Conservation (phyloP, 2,329 filamentous ascomycete genomes). For the Cladosporium sp. region DNA sequence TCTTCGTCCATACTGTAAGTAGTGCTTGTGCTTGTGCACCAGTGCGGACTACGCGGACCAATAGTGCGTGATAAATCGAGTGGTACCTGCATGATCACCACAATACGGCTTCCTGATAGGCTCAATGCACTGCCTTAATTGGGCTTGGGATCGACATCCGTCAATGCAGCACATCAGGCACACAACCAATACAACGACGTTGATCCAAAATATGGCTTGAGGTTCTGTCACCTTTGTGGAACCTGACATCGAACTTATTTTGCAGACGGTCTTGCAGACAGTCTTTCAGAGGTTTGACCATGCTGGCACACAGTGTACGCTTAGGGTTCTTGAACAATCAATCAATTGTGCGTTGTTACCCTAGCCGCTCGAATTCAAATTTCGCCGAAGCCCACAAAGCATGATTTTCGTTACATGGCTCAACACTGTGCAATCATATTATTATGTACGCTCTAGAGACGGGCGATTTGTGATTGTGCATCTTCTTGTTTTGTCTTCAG, state of each 20-base stretch:
- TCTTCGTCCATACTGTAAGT: not conserved
- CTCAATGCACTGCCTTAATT: not conserved
- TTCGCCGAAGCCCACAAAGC: not conserved
- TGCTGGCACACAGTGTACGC: not conserved
- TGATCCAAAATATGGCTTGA: no score
- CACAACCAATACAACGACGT: no score
- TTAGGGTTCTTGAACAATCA: not conserved
- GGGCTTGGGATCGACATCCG: not conserved
- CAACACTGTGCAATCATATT: not conserved
- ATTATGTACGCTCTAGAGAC: not conserved
- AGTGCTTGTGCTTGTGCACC: not conserved
- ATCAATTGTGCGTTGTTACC: not conserved
- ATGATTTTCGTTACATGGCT: not conserved
- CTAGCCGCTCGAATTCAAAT: not conserved
- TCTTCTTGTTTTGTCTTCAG: not conserved
- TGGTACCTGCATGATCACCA: not conserved
- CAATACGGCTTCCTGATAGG: not conserved
- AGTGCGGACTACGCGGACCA: not conserved
- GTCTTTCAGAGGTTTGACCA: not conserved
- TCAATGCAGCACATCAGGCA: not conserved
- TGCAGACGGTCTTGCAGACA: not conserved
- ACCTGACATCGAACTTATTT: no score
- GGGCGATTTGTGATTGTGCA: not conserved
- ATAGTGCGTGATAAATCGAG: not conserved
- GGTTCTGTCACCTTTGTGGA: no score